These are phyloP conservation scores for Colletotrichum ledebouriae DNA, from an alignment of 2,329 filamentous ascomycete genomes.

Conservation along the genomic window DNA sequence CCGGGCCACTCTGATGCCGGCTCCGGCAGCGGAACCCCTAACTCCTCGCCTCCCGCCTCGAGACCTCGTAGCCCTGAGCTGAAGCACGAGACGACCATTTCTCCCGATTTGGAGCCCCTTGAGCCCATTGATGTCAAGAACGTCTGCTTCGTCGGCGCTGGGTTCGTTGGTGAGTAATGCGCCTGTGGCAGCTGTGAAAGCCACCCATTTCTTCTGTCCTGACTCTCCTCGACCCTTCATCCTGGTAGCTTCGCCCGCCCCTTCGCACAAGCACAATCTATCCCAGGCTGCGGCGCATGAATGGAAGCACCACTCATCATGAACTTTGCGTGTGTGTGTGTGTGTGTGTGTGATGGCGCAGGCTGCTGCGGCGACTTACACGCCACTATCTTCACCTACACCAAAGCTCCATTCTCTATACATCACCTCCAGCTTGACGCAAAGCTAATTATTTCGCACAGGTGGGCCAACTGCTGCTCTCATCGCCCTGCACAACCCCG, in stretches of 20 bases:
- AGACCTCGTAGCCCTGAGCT: constrained; percentile 41
- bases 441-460: constrained; percentile 47
- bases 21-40: constrained; percentile 41
- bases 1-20: constrained; percentile 40
- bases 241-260: not conserved
- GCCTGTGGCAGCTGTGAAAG: constrained; percentile 4
- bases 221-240: constrained; percentile 20
- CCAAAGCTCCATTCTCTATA: not conserved
- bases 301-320: not conserved
- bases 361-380: constrained; percentile 1
- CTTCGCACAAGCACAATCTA: not conserved
- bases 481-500: constrained; percentile 79
- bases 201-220: not conserved
- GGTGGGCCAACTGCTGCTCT: constrained; percentile 83
- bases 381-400: not conserved
- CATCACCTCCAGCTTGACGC: constrained; percentile 11
- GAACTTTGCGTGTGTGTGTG: not conserved
- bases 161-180: constrained; percentile 77
- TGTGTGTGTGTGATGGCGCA: too few relatives aligned
- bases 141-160: constrained; percentile 81
- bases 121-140: constrained; percentile 53
- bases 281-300: not conserved
- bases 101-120: constrained; percentile 35
- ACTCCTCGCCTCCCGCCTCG: constrained; percentile 42
- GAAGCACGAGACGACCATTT: constrained; percentile 11